Conservation (phyloP, 805 yeast genomes). For the Cyberlindnera bimundalis region DNA sequence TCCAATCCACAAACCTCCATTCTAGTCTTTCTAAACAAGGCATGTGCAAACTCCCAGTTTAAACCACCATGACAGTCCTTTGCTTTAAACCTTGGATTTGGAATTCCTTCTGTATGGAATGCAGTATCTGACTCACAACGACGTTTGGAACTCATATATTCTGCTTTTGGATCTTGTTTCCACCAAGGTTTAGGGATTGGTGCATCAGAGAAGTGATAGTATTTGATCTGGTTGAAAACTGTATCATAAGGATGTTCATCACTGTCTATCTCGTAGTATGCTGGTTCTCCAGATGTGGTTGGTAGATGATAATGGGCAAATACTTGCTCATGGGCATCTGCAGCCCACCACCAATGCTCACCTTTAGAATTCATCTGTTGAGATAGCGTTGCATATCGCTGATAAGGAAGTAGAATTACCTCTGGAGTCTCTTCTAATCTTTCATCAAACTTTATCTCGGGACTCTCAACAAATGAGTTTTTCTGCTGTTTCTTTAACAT, state of each 20-base stretch:
- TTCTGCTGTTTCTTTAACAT: slow-evolving; percentile 17
- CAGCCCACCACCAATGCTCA: slow-evolving; percentile 39
- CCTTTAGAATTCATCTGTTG: slow-evolving; percentile 41
- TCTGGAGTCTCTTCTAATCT: slow-evolving; percentile 20
- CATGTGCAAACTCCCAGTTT: slow-evolving; percentile 22
- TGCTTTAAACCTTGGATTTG: slow-evolving; percentile 13
- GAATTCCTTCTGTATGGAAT: slow-evolving; percentile 4
- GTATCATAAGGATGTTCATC: slow-evolving; percentile 18
- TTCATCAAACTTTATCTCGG: slow-evolving; percentile 8
- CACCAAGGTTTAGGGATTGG: slow-evolving; percentile 70
- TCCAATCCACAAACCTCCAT: slow-evolving; percentile 25
- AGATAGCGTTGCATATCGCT: slow-evolving; percentile 46
- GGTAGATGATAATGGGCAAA: slow-evolving; percentile 24
- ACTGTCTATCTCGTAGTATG: slow-evolving; percentile 18
- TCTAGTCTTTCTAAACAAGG: slow-evolving; percentile 18
- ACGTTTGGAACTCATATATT: slow-evolving; percentile 17
- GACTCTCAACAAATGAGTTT: neutral
- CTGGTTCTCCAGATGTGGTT: slow-evolving; percentile 15
- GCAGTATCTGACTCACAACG: slow-evolving; percentile 21
- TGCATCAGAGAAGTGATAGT: slow-evolving; percentile 62
- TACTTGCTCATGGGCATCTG: slow-evolving; percentile 42
- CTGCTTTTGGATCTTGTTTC: slow-evolving; percentile 7
- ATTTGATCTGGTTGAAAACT: slow-evolving; percentile 33
- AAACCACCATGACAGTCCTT: slow-evolving; percentile 24
- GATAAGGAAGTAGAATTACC: slow-evolving; percentile 46